Evolutionary conservation across 1,139 yeast genomes (phyloP).

Genomic region (Sugiyamaella paludigena): DNA sequence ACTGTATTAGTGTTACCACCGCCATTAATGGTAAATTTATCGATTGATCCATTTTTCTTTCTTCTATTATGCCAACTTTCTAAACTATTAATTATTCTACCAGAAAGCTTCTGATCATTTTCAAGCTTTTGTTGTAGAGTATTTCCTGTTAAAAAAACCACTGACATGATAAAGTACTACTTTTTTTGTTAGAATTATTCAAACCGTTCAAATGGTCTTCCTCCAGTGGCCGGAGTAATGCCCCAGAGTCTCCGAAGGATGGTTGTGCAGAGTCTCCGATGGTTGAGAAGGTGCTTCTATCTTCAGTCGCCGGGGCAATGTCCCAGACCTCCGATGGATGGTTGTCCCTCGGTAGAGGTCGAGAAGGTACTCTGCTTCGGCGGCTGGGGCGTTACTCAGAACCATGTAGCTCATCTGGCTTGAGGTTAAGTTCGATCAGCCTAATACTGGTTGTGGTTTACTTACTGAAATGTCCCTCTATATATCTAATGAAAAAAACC

Average conservation of each 20-base stretch:
- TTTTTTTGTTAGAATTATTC: no score
- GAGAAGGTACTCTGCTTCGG: no score
- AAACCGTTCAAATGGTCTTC: not conserved
- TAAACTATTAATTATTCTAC: slow-evolving; percentile 3
- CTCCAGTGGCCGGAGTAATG: not conserved
- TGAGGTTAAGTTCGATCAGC: no score
- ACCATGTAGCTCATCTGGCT: no score
- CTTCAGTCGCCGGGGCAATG: no score
- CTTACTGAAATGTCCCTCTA: not conserved
- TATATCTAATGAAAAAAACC: no score
- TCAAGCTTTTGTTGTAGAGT: slow-evolving; percentile 19
- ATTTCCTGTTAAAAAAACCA: slow-evolving; percentile 24
- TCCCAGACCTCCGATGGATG: no score
- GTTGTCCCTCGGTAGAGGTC: no score
- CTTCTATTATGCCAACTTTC: not conserved
- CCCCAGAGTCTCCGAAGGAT: no score
- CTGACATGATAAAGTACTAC: slow-evolving; percentile 9
- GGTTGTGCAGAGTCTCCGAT: no score
- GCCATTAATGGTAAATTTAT: not conserved
- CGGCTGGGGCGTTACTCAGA: no score
- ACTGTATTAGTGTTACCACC: not conserved
- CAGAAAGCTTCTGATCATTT: slow-evolving; percentile 10
- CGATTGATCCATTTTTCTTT: not conserved
- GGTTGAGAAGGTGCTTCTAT: no score
- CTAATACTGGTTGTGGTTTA: not conserved